Percentiles rank a stretch among this genome's conserved stretches.
Conservation (phyloP, 2,329 filamentous ascomycete species). For the Endoconidiophora laricicola region DNA sequence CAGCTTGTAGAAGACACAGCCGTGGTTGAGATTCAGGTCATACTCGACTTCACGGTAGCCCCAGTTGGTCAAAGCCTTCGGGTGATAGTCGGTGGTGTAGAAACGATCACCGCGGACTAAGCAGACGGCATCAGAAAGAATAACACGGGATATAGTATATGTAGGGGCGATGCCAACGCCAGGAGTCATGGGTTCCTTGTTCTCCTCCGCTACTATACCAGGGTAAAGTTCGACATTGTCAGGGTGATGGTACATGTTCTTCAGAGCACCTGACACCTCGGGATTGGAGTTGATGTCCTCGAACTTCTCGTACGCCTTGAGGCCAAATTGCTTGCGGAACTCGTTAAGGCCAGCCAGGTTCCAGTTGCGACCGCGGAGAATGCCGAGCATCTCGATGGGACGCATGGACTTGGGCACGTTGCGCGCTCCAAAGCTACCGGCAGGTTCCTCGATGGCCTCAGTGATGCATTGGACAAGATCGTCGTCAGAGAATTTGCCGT, state of each 20-base stretch:
- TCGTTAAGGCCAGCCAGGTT: constrained; percentile 66
- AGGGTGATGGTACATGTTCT: constrained; percentile 57
- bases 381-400: constrained; percentile 64
- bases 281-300: constrained; percentile 73
- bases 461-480: constrained; percentile 56
- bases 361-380: constrained; percentile 62
- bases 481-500: constrained; percentile 60
- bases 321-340: constrained; percentile 66
- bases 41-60: constrained; percentile 60
- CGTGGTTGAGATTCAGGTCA: constrained; percentile 59
- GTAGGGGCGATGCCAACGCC: constrained; percentile 61
- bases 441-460: constrained; percentile 58
- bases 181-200: constrained; percentile 55
- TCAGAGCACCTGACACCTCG: constrained; percentile 46
- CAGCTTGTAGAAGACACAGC: constrained; percentile 73
- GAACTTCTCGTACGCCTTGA: constrained; percentile 61
- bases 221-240: constrained; percentile 71
- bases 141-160: constrained; percentile 60
- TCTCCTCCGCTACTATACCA: constrained; percentile 58
- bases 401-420: constrained; percentile 60
- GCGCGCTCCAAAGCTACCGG: constrained; percentile 54
- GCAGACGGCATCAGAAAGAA: constrained; percentile 63
- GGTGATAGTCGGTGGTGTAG: constrained; percentile 63
- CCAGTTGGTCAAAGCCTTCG: constrained; percentile 66
- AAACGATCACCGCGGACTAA: constrained; percentile 63